Percentiles rank a stretch among this genome's conserved stretches.
These are phyloP conservation scores for Flaveria floridana DNA, from an alignment of 140 eudicot species.

Conservation along the genomic window DNA sequence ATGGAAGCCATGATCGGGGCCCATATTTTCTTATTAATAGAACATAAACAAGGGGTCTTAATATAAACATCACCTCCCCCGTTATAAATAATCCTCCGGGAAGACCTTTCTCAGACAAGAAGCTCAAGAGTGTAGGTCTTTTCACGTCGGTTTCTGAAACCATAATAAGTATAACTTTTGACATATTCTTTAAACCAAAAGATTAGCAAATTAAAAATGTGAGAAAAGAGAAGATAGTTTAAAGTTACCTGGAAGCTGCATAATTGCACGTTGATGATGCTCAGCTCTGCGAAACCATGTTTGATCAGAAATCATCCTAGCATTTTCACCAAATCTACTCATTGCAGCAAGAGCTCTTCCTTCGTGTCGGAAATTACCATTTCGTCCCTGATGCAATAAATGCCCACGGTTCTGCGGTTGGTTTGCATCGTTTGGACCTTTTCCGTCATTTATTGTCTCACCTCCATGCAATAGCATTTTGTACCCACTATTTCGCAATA, in stretches of 20 bases:
- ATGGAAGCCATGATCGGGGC: slow-evolving; percentile 80
- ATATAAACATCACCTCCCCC: slow-evolving; percentile 72
- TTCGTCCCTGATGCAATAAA: slow-evolving; percentile 39
- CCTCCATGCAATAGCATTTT: slow-evolving; percentile 94
- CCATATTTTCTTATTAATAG: slow-evolving; percentile 79
- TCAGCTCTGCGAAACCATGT: slow-evolving; percentile 65
- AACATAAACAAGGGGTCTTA: slow-evolving; percentile 82
- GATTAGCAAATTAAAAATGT: neutral
- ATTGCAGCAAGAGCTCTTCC: slow-evolving; percentile 87
- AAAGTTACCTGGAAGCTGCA: slow-evolving; percentile 55
- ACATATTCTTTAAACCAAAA: neutral
- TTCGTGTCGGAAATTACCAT: slow-evolving; percentile 49
- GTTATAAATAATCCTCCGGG: slow-evolving; percentile 58
- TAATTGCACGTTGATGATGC: slow-evolving; percentile 66
- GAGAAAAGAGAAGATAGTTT: neutral
- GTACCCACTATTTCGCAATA: slow-evolving; percentile 65
- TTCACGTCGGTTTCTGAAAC: slow-evolving; percentile 44
- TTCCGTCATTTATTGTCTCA: slow-evolving; percentile 54
- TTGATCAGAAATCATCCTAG: slow-evolving; percentile 65
- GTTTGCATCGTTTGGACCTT: slow-evolving; percentile 33
- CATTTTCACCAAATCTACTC: slow-evolving; percentile 76
- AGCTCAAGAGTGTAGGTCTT: slow-evolving; percentile 58
- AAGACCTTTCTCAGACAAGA: slow-evolving; percentile 75
- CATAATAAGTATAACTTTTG: neutral
- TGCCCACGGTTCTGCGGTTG: slow-evolving; percentile 34